A percentile compares a stretch with the other conserved stretches of the same genome.
These are phyloP conservation scores for Aegle marmelos DNA, from an alignment of 345 rosid species.

Conservation along the genomic window DNA sequence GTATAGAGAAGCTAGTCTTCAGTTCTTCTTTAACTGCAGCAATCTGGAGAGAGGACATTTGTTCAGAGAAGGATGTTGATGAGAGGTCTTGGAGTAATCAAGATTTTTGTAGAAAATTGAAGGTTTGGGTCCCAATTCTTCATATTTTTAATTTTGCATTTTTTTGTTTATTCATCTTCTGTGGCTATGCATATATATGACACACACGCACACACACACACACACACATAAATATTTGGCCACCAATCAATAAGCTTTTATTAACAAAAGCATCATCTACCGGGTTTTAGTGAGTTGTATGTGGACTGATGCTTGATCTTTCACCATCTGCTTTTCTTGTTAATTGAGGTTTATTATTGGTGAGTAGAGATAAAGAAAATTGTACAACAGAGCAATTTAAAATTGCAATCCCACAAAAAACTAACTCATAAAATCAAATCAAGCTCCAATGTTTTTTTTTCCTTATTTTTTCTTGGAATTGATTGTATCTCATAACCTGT, in stretches of 20 bases:
- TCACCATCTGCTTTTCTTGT: background rate
- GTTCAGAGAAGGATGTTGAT: conserved; percentile 59
- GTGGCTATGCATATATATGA: no score
- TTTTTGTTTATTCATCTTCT: background rate
- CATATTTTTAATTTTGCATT: background rate
- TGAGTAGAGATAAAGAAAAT: no score
- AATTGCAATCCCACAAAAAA: background rate
- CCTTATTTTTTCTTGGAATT: background rate
- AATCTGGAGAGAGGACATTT: conserved; percentile 71
- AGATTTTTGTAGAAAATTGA: conserved; percentile 61
- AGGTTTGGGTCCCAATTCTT: conserved; percentile 39
- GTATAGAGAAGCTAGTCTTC: conserved; percentile 59
- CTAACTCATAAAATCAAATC: background rate
- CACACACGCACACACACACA: no score
- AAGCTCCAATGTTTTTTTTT: background rate
- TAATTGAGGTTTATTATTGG: background rate
- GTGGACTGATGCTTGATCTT: background rate
- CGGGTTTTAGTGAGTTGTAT: background rate
- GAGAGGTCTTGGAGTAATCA: conserved; percentile 81
- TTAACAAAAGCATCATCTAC: background rate
- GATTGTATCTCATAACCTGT: background rate
- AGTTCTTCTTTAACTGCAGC: conserved; percentile 78
- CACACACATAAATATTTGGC: no score
- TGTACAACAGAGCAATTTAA: background rate
- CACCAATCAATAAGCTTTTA: background rate